Base-by-base conservation (phyloP, 371 early-diverging fungal species). In the Mortierella sp. region DNA sequence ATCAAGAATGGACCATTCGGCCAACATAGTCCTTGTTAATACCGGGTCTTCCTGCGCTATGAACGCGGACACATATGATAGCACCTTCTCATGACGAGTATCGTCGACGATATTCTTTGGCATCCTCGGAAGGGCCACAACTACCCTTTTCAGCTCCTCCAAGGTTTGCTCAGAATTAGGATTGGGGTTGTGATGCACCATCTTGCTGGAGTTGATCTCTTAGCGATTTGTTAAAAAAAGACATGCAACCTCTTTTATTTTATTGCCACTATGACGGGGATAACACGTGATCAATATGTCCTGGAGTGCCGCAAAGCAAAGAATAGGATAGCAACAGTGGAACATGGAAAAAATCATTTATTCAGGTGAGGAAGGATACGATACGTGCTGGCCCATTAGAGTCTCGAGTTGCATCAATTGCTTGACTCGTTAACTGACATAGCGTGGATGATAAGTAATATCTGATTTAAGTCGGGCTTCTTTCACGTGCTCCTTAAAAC, bases 1-100 rank as follows among this genome's bases (percentile, higher is more conserved):
- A 40, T 76, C 67, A 49, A 85, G 58, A 45, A 85, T 76, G 18
- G 63, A 71, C 85, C 85, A 85, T 12, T 85, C 72, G 16, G 47
- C 8, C 60, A 85, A 65, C 73, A 78, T 76, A 40, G 75, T 70
- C 1, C 43, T 61, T 39, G 75, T 61, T 24, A 84, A 62, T 16
- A 35, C 52, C 3, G 84, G 84, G 24, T 78, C 80, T 10, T 47
- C 60, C 40, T 83, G 84, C 2, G 84, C 70, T n/a, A 83, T 83
- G 57, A 83, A 85, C 8, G 83, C 84, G 24, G 85, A 83, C 39
- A 89, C 76, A 65, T 89, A 89, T 3, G 90, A 87, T 30, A 89
- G 85, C 54, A 89, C 87, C 67, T 89, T 89, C 70, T 89, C 90
- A 77, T 89, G 88, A 16, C 89, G 84, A 12, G 90, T 87, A 59